Evolutionary conservation across 257 asterid species (phyloP).

Genomic region (Coffea canephora): DNA sequence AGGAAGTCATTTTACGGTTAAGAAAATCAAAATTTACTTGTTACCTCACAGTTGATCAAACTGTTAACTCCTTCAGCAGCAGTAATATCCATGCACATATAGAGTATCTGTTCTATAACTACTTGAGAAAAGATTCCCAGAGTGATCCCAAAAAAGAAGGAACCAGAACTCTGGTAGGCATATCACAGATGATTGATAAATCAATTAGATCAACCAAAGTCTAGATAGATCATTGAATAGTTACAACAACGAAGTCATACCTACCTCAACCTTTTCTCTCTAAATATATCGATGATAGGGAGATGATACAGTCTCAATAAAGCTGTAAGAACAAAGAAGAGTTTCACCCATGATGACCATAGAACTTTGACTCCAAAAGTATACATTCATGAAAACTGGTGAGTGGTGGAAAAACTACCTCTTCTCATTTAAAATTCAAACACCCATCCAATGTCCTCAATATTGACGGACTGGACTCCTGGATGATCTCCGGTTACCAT

Average conservation of each 20-base stretch:
- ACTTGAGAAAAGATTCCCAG: slow-evolving; percentile 13
- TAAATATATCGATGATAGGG: slow-evolving; percentile 70
- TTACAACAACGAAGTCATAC: slow-evolving; percentile 34
- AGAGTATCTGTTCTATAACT: slow-evolving; percentile 28
- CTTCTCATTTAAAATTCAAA: slow-evolving; percentile 56
- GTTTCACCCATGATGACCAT: slow-evolving; percentile 61
- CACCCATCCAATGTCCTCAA: slow-evolving; percentile 50
- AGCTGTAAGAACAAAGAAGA: slow-evolving; percentile 93
- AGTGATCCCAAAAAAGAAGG: slow-evolving; percentile 25
- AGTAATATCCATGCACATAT: slow-evolving; percentile 33
- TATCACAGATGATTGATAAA: slow-evolving; percentile 14
- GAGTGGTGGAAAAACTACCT: slow-evolving; percentile 70
- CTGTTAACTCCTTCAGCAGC: slow-evolving; percentile 37
- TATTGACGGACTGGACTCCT: slow-evolving; percentile 64
- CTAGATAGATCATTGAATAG: slow-evolving; percentile 21
- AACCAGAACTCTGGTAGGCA: slow-evolving; percentile 19
- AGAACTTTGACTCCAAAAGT: slow-evolving; percentile 47
- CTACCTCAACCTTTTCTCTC: slow-evolving; percentile 84
- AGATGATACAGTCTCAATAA: slow-evolving; percentile 63
- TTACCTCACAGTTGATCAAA: slow-evolving; percentile 37
- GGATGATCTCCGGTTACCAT: slow-evolving; percentile 58
- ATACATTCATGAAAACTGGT: slow-evolving; percentile 53
- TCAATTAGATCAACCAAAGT: slow-evolving; percentile 20
- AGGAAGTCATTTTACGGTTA: slow-evolving; percentile 21
- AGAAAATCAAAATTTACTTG: slow-evolving; percentile 26